Conservation (phyloP, 2,329 filamentous ascomycete species). For the Fusarium sp. region DNA sequence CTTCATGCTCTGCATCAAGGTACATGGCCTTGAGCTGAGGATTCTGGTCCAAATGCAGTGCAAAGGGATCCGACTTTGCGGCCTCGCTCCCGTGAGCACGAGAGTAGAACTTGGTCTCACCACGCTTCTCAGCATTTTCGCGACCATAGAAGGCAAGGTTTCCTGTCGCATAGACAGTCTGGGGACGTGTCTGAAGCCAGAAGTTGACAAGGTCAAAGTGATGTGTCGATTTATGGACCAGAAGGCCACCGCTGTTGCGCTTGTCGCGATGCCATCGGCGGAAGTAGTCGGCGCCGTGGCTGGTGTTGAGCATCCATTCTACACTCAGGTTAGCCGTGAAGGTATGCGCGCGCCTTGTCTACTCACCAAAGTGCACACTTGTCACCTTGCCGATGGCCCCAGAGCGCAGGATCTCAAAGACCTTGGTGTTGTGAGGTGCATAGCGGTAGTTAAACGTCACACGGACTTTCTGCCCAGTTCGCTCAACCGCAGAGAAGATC, state of each 20-base stretch:
- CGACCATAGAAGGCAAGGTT: constrained; percentile 70
- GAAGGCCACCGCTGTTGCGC: constrained; percentile 67
- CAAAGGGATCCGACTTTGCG: constrained; percentile 68
- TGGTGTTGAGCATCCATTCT: constrained; percentile 73
- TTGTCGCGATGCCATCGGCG: constrained; percentile 73
- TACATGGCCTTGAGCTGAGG: constrained; percentile 69
- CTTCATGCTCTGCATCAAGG: constrained; percentile 72
- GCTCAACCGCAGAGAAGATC: constrained; percentile 54
- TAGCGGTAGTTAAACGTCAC: constrained; percentile 75
- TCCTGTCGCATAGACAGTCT: constrained; percentile 68
- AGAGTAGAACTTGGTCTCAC: constrained; percentile 62
- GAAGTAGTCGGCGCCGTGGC: constrained; percentile 72
- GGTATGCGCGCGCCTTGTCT: rapidly evolving
- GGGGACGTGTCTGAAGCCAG: constrained; percentile 67
- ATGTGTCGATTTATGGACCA: constrained; percentile 73
- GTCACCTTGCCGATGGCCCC: constrained; percentile 68
- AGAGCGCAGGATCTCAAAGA: constrained; percentile 64
- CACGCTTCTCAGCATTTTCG: constrained; percentile 69
- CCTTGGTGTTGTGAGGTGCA: constrained; percentile 72
- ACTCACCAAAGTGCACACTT: constrained; percentile 63
- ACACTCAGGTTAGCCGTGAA: background rate
- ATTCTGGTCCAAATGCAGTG: constrained; percentile 65
- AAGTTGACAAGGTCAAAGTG: constrained; percentile 73
- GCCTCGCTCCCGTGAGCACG: constrained; percentile 62
- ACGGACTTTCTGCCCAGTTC: constrained; percentile 58